Percentiles rank a stretch among this genome's conserved stretches.
Conservation (phyloP, 306 rosid genomes). For the Cucurbita maxima region DNA sequence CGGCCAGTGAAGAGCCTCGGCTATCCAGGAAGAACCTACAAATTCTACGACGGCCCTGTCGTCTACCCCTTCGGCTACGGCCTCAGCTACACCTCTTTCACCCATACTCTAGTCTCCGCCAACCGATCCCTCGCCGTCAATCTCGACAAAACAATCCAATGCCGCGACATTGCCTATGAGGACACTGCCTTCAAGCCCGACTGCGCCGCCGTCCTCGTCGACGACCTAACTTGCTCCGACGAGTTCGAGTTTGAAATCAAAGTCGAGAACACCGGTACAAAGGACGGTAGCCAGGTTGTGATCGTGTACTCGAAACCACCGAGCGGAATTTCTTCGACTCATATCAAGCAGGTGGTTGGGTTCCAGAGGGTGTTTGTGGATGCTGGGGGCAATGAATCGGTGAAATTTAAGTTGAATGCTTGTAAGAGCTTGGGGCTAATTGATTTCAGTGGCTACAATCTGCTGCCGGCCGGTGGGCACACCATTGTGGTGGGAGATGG, state of each 20-base stretch:
- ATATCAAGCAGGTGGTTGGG: constrained; percentile 17
- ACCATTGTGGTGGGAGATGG: constrained; percentile 11
- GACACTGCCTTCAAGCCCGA: not conserved
- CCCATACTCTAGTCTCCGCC: constrained; percentile 4
- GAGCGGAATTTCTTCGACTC: not conserved
- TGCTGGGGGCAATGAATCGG: not conserved
- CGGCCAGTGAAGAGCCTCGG: constrained; percentile 15
- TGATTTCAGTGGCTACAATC: constrained; percentile 6
- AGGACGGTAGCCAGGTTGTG: constrained; percentile 15
- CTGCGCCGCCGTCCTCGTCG: constrained; percentile 9
- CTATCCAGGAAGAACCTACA: constrained; percentile 25
- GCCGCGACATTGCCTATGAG: constrained; percentile 7
- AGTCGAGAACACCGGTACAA: constrained; percentile 4
- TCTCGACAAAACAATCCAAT: constrained; percentile 1
- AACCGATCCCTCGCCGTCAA: not conserved
- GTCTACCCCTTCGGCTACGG: constrained; percentile 22
- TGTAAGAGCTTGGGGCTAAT: constrained; percentile 17
- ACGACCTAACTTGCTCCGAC: constrained; percentile 9
- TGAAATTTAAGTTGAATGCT: constrained; percentile 7
- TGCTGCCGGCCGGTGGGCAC: constrained; percentile 16
- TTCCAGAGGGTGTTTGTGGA: constrained; percentile 16
- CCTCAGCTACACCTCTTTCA: constrained; percentile 20
- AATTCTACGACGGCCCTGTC: constrained; percentile 18
- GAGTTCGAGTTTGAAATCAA: not conserved
- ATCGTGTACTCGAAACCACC: constrained; percentile 20